Evolutionary conservation across 2,329 filamentous ascomycete species (phyloP).

Genomic region (Ascochyta fabae): DNA sequence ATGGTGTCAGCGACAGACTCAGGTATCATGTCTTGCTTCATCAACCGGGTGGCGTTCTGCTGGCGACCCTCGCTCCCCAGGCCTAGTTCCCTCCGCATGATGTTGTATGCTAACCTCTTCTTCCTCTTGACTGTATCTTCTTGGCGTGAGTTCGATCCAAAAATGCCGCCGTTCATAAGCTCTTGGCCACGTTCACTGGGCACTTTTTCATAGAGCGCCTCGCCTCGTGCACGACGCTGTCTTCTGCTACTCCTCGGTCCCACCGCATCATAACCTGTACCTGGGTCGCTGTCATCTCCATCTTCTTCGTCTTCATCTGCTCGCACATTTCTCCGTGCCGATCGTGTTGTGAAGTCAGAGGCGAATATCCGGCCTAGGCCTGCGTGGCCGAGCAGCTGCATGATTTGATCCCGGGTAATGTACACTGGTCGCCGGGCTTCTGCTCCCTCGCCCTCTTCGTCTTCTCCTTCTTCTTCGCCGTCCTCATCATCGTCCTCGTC

Average conservation of each 20-base stretch:
- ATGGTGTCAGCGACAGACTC: constrained; percentile 80
- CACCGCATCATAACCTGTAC: constrained; percentile 46
- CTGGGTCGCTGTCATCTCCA: constrained; percentile 45
- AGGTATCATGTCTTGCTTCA: constrained; percentile 80
- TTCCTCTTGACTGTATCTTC: constrained; percentile 64
- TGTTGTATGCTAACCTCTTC: constrained; percentile 67
- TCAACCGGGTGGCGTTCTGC: constrained; percentile 68
- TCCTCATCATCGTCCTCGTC: constrained; percentile 45
- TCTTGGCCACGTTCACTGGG: constrained; percentile 78
- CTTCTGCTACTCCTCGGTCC: constrained; percentile 37
- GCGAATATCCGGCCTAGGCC: constrained; percentile 61
- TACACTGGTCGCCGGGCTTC: constrained; percentile 35
- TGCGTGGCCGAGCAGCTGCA: constrained; percentile 61
- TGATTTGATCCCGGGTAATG: constrained; percentile 59
- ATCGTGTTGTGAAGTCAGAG: constrained; percentile 35
- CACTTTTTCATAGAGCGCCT: constrained; percentile 74
- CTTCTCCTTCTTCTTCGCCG: constrained; percentile 34
- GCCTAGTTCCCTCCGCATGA: constrained; percentile 84
- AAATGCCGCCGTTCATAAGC: constrained; percentile 82
- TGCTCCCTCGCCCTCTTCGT: constrained; percentile 38
- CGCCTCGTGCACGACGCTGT: constrained; percentile 55
- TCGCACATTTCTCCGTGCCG: constrained; percentile 21
- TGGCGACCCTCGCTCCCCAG: constrained; percentile 65
- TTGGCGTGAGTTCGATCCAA: constrained; percentile 70
- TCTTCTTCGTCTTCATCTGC: constrained; percentile 46